Percentiles rank a stretch among this genome's conserved stretches.
Evolutionary conservation across 148 eudicot genomes (phyloP).

Genomic region (Vaccinium vitisidaea): DNA sequence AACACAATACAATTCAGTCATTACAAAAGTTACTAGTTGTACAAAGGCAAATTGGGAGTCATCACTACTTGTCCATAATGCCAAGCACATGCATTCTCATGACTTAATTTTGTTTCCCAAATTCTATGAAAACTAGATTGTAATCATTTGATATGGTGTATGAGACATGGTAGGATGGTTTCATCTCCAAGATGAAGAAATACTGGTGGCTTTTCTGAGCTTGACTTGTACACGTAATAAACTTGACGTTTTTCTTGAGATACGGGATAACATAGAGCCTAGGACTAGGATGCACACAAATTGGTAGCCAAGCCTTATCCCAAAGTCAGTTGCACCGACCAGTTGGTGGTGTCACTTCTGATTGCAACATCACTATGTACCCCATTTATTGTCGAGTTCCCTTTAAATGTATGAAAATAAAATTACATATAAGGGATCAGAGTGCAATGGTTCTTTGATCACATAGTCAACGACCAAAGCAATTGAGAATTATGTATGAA

Average conservation of each 20-base stretch:
- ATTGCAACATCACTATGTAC: background rate
- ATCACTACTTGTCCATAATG: background rate
- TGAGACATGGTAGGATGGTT: background rate
- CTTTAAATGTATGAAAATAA: background rate
- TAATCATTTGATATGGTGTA: background rate
- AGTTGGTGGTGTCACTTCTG: constrained; percentile 1
- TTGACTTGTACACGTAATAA: background rate
- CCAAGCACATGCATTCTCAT: background rate
- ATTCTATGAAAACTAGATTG: background rate
- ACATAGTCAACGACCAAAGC: background rate
- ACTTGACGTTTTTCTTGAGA: background rate
- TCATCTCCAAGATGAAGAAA: background rate
- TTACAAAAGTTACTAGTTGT: background rate
- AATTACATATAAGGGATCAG: background rate
- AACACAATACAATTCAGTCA: background rate
- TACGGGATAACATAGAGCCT: background rate
- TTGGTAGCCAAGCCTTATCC: background rate
- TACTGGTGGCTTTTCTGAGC: background rate
- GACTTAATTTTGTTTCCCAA: background rate
- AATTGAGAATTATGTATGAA: background rate
- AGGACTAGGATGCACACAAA: background rate
- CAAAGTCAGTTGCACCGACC: background rate
- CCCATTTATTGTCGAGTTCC: background rate
- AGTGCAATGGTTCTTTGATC: background rate
- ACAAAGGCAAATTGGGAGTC: background rate